Base-by-base conservation (phyloP, 495 filamentous ascomycete species). In the Astrothelium macrocarpum region DNA sequence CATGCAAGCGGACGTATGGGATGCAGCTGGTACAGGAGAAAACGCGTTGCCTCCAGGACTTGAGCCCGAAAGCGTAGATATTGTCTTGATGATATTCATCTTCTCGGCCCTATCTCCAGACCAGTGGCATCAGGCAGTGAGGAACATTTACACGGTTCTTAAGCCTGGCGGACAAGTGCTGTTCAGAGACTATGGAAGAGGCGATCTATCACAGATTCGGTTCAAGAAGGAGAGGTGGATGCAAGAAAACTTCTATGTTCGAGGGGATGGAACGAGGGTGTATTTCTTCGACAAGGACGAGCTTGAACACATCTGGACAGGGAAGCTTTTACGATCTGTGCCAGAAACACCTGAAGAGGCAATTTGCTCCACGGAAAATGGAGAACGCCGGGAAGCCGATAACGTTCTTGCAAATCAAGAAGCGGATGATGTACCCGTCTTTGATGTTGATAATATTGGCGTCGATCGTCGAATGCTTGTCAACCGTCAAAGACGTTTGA, bases 241-340 rank as follows among this genome's bases (percentile, higher is more conserved):
- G 72, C 88, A 87, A 60, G 94, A 97, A 78, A 97, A 96, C 71
- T 98, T 97, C 67, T 98, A 98, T 75, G 86, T 96, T 36, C 80
- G 94, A 14, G 94, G 94, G 3, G 94, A 98, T 71, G 94, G 94
- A 2, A 98, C 94, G 9, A 85, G 94, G 26, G 94, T 98, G 7
- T 98, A 97, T 74, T 98, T 98, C 74, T 97, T 98, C 70, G 91
- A 95, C 34, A 80, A 85, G 73, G 86, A 91, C 28, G 87, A 98
- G 74, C 75, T 98, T 65, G 78, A 80, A 36, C 71, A 83, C 39
- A 92, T 97, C 62, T 98, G 93, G 88, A 76, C 80, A n/a, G 81
- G 76, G 0, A 59, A 64, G n/a, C 16, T 26, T 29, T 28, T 16
- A 3, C 49, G 20, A 5, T 16, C 49, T 3, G 2, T 16, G 23